Evolutionary conservation across 164 flowering plant species (phyloP).

Genomic region (Nelumbo lutea): DNA sequence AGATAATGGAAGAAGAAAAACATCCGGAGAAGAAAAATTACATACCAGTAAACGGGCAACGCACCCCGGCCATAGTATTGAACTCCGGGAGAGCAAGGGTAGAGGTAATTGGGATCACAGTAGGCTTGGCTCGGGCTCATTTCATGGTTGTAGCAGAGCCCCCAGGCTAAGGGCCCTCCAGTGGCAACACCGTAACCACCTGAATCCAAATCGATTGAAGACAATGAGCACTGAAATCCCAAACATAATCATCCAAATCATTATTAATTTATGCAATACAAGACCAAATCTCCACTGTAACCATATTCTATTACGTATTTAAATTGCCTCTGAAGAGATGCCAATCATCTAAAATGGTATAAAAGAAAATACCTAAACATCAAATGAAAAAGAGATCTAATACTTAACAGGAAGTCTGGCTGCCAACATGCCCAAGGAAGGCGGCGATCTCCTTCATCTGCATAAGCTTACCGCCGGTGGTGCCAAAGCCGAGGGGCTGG

Average conservation of each 20-base stretch:
- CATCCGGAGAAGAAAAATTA: background rate
- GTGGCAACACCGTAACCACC: conserved; percentile 93
- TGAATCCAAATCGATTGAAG: conserved; percentile 9
- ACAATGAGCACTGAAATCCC: too few relatives aligned
- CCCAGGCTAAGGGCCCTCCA: conserved; percentile 89
- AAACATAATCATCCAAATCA: too few relatives aligned
- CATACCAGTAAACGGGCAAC: conserved; percentile 80
- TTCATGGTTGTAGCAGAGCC: conserved; percentile 83
- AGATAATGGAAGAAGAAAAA: background rate
- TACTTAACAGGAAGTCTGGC: conserved; percentile 66
- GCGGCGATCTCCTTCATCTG: conserved; percentile 85
- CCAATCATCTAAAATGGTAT: too few relatives aligned
- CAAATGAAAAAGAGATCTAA: background rate
- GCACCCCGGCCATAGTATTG: conserved; percentile 94
- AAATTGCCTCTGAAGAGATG: too few relatives aligned
- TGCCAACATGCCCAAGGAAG: conserved; percentile 84
- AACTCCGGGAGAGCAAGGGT: conserved; percentile 86
- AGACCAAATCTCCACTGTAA: too few relatives aligned
- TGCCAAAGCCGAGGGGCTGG: conserved; percentile 82
- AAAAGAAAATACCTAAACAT: background rate
- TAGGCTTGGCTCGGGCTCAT: conserved; percentile 75
- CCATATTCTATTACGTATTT: too few relatives aligned
- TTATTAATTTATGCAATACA: too few relatives aligned
- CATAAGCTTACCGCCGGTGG: conserved; percentile 71
- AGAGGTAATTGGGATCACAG: conserved; percentile 59